Base-by-base conservation (phyloP, 352 stramenopile species). In the Globisporangium splendens region DNA sequence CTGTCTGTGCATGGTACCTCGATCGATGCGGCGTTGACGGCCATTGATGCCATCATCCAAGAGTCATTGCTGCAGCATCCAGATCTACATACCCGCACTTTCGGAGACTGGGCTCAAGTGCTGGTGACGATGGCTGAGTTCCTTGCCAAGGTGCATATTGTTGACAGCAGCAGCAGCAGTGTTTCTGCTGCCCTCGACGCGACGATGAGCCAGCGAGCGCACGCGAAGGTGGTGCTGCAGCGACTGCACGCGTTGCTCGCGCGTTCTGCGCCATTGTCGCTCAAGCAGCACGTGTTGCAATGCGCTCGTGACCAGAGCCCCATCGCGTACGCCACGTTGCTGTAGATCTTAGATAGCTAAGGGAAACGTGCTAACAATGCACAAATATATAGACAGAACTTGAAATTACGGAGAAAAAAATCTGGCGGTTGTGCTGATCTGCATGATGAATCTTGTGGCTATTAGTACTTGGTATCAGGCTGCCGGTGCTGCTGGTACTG, bases 61-160 rank as follows among this genome's bases (percentile, higher is more conserved):
- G 69, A 65, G n/a, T 49, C 61, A 49, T 20, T 91, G 50, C 44
- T 83, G 35, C 61, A 69, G 44, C 79, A 82, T 24, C 54, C 50
- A 1, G 79, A 91, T 20, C 67, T 81, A n/a, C 68, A 88, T 55
- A 79, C 72, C n/a, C 59, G 62, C n/a, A 55, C 52, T 17, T 86
- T 88, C 41, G 42, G 39, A 13, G 65, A 84, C 20, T 91, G 79
- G 82, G 66, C 73, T 0, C n/a, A 20, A 1, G 42, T 88, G 44
- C 54, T 89, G 6, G 47, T 53, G 2, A 60, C 62, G 2, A 73
- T 80, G 17, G 56, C 65, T 4, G 65, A 65, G 2, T 64, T 78
- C 3, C 61, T 89, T 13, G 56, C 69, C 1, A 17, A 18, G 13
- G 17, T 62, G 8, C 28, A 35, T 35, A 8, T 8, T 35, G 38